phyloP scores from a whole-genome alignment of 129 eudicot genomes.

The Flaveria linearis region DNA sequence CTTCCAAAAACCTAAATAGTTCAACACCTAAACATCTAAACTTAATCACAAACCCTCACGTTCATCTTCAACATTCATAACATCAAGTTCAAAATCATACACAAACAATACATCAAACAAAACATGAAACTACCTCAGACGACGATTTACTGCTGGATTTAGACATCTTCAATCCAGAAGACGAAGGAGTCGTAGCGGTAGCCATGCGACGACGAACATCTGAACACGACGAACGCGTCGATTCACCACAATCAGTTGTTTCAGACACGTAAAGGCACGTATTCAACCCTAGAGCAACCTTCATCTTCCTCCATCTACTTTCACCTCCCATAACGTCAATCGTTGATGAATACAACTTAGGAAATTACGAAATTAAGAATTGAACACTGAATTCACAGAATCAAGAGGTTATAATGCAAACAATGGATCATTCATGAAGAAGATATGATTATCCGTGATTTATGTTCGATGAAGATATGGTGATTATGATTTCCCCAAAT shows the following conservation, averaged over 20 bases:
- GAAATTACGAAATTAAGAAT: no score
- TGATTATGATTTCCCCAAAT: conserved; percentile 17
- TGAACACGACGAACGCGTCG: conserved; percentile 33
- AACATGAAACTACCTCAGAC: conserved; percentile 44
- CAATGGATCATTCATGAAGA: conserved; percentile 36
- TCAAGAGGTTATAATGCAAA: neutral
- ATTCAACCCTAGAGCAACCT: conserved; percentile 62
- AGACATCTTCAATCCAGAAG: conserved; percentile 70
- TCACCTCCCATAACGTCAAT: conserved; percentile 33
- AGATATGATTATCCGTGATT: conserved; percentile 38
- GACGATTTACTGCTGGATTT: conserved; percentile 58
- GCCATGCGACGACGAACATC: conserved; percentile 47
- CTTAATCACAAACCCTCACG: conserved; percentile 1
- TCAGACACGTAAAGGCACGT: conserved; percentile 56
- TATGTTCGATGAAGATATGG: neutral
- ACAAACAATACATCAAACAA: neutral
- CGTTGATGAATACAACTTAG: neutral
- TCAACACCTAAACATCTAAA: neutral
- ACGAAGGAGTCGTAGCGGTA: conserved; percentile 80
- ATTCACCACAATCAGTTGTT: conserved; percentile 51
- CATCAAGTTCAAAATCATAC: neutral
- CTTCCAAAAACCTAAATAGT: neutral
- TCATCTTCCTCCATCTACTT: conserved; percentile 85
- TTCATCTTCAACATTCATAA: no score
- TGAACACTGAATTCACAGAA: conserved; percentile 10